These are phyloP conservation scores for Botryotinia calthae DNA, from an alignment of 2,329 filamentous ascomycete species.

Conservation along the genomic window DNA sequence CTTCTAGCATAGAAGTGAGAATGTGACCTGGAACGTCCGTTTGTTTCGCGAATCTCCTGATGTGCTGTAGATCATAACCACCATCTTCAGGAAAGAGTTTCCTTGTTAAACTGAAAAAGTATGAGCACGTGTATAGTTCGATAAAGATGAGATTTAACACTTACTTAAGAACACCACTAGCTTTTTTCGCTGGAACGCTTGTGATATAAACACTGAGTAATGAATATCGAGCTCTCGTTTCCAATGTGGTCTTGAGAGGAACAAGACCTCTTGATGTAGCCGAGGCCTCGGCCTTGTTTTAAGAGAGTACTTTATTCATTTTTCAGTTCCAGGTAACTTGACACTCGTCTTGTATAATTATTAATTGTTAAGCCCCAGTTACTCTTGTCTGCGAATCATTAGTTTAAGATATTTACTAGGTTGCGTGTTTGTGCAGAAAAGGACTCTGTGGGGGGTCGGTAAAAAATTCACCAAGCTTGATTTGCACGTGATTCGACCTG, in stretches of 20 bases:
- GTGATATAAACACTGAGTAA: constrained; percentile 67
- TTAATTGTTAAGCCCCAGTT: background rate
- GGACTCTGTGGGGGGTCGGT: background rate
- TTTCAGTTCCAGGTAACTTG: background rate
- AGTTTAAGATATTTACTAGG: background rate
- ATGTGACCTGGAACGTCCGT: constrained; percentile 64
- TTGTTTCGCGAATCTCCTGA: constrained; percentile 73
- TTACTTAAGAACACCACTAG: constrained; percentile 71
- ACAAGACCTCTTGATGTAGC: constrained; percentile 43
- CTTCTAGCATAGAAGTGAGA: constrained; percentile 54
- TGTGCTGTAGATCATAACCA: constrained; percentile 65
- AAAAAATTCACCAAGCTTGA: background rate
- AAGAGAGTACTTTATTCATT: background rate
- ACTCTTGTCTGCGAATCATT: background rate
- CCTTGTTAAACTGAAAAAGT: constrained; percentile 50
- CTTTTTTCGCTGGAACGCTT: constrained; percentile 67
- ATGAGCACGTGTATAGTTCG: constrained; percentile 36
- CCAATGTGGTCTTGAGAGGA: constrained; percentile 62
- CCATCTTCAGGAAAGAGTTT: constrained; percentile 57
- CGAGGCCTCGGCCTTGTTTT: background rate
- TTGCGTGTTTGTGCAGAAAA: background rate
- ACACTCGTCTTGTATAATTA: background rate
- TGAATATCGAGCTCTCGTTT: constrained; percentile 57
- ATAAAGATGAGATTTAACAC: constrained; percentile 36
- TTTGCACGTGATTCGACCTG: constrained; percentile 1